phyloP scores from a whole-genome alignment of 805 yeast species.

The Vanderwaltozyma tropicalis region DNA sequence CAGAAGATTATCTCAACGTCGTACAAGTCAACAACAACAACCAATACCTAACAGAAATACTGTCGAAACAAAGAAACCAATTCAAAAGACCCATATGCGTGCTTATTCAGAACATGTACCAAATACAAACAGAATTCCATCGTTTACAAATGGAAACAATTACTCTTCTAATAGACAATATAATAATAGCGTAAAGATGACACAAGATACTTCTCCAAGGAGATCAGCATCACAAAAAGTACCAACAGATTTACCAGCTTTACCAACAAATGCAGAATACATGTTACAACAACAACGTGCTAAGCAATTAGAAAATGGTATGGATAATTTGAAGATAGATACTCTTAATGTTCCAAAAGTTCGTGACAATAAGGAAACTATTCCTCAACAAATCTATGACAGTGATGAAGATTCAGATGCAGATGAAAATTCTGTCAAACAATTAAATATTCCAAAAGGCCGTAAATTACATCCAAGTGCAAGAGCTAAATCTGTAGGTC shows the following conservation, averaged over 20 bases:
- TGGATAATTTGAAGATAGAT: slow-evolving; percentile 11
- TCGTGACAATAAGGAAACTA: slow-evolving; percentile 4
- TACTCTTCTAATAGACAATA: neutral
- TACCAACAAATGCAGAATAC: slow-evolving; percentile 28
- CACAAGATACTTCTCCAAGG: slow-evolving; percentile 6
- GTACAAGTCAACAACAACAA: slow-evolving; percentile 9
- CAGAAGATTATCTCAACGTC: slow-evolving; percentile 28
- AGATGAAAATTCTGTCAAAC: slow-evolving; percentile 19
- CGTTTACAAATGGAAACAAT: slow-evolving; percentile 16
- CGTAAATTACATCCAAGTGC: slow-evolving; percentile 64
- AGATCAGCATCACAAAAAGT: slow-evolving; percentile 22
- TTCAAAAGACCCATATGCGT: slow-evolving; percentile 24
- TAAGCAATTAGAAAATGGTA: slow-evolving; percentile 14
- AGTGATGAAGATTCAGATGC: slow-evolving; percentile 6
- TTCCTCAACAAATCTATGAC: slow-evolving; percentile 1
- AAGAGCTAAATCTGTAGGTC: slow-evolving; percentile 71
- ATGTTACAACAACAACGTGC: slow-evolving; percentile 25
- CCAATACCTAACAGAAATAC: slow-evolving; percentile 5
- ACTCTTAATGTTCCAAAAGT: neutral
- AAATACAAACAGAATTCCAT: slow-evolving; percentile 20
- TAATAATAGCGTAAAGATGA: neutral
- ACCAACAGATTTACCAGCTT: slow-evolving; percentile 23
- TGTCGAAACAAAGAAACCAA: slow-evolving; percentile 3
- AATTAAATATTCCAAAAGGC: slow-evolving; percentile 17
- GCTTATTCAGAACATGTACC: slow-evolving; percentile 34